Evolutionary conservation across 1,139 yeast genomes (phyloP).

Genomic region (Geotrichum citri-aurantii): DNA sequence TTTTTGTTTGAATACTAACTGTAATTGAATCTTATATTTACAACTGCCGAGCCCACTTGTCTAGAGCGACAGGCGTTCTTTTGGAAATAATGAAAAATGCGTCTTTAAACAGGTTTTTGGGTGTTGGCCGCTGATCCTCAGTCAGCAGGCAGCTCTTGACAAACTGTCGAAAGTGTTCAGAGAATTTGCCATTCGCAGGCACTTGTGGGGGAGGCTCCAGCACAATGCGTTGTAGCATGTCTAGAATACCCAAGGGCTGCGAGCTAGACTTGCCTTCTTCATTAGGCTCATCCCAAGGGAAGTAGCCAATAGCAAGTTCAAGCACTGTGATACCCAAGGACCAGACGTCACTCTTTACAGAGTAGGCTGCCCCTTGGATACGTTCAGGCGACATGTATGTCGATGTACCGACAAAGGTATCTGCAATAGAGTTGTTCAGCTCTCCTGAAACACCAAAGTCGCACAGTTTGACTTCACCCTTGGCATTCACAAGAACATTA

Average conservation of each 20-base stretch:
- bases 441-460: conserved; percentile 95
- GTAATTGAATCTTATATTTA: conserved; percentile 1
- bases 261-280: conserved; percentile 29
- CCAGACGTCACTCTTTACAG: conserved; percentile 95
- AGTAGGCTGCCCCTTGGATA: conserved; percentile 87
- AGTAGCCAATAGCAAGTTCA: conserved; percentile 78
- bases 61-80: conserved; percentile 42
- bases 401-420: conserved; percentile 95
- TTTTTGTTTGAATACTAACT: background rate
- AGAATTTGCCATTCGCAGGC: conserved; percentile 39
- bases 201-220: conserved; percentile 85
- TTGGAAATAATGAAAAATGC: conserved; percentile 45
- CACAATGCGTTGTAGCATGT: conserved; percentile 83
- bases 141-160: conserved; percentile 68
- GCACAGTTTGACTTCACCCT: conserved; percentile 76
- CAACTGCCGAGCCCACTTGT: conserved; percentile 44
- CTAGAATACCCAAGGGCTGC: conserved; percentile 81
- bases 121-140: conserved; percentile 56
- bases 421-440: conserved; percentile 85
- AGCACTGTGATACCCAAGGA: conserved; percentile 85
- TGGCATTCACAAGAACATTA: conserved; percentile 71
- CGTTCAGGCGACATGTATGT: conserved; percentile 98
- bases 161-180: conserved; percentile 51
- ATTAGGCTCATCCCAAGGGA: conserved; percentile 46
- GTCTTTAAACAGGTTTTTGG: conserved; percentile 49